These are phyloP conservation scores for Russula sp. DNA, from an alignment of 768 basidiomycete species.

Conservation along the genomic window DNA sequence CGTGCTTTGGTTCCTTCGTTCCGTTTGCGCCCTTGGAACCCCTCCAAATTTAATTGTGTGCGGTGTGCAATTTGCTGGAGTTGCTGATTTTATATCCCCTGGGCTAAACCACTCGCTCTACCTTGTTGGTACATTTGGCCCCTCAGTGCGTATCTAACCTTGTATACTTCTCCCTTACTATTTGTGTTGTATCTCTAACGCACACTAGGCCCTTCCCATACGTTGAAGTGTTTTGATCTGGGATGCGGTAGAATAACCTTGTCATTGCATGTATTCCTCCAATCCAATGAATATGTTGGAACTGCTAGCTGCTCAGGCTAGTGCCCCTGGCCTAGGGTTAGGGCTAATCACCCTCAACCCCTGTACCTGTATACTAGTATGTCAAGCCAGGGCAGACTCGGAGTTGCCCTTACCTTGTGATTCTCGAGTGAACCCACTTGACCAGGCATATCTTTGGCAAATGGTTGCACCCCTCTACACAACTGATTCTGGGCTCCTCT, in stretches of 20 bases:
- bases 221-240: background rate
- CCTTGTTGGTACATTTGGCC: background rate
- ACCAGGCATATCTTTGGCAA: background rate
- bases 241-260: constrained; percentile 9
- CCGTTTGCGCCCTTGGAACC: background rate
- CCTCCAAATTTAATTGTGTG: background rate
- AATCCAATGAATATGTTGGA: background rate
- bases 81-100: constrained; percentile 4
- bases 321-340: constrained; percentile 18
- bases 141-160: background rate
- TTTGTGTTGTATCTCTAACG: constrained; percentile 4
- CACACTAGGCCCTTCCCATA: background rate
- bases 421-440: background rate
- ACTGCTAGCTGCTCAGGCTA: background rate
- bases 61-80: background rate
- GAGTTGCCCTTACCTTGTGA: no score
- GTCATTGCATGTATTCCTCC: background rate
- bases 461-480: constrained; percentile 98
- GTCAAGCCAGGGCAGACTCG: no score
- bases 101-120: background rate
- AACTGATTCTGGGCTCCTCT: constrained; percentile 80
- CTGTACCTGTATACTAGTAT: no score
- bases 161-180: background rate
- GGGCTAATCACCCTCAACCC: background rate
- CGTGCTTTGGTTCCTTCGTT: background rate